Conservation (phyloP, 306 rosid genomes). For the Mucuna pruriens region DNA sequence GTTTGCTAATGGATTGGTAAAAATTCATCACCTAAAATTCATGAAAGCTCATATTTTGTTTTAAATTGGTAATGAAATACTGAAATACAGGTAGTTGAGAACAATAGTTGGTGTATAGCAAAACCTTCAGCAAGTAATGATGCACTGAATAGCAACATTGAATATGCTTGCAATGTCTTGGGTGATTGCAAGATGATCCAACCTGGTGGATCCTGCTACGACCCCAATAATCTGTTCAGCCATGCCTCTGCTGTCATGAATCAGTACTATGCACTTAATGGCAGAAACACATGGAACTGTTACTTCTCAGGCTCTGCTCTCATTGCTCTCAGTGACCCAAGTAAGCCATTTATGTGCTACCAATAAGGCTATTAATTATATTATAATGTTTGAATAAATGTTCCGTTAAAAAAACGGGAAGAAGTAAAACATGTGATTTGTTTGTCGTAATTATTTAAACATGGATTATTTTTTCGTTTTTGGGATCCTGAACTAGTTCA, state of each 20-base stretch:
- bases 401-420: neutral
- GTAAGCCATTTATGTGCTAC: slow-evolving; percentile 26
- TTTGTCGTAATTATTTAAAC: neutral
- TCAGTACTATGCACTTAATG: slow-evolving; percentile 41
- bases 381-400: neutral
- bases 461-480: neutral
- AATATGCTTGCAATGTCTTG: slow-evolving; percentile 28
- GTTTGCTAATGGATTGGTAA: slow-evolving; percentile 37
- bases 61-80: neutral
- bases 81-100: neutral
- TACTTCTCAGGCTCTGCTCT: slow-evolving; percentile 42
- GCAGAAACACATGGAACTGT: slow-evolving; percentile 41
- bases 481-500: neutral
- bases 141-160: slow-evolving; percentile 23
- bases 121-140: slow-evolving; percentile 35
- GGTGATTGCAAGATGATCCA: slow-evolving; percentile 32
- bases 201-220: slow-evolving; percentile 42
- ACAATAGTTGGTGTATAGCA: slow-evolving; percentile 46
- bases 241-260: slow-evolving; percentile 63
- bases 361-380: neutral
- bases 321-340: slow-evolving; percentile 41
- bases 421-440: neutral
- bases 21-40: neutral
- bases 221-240: slow-evolving; percentile 35
- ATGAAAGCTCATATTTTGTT: neutral